Evolutionary conservation across 1,139 yeast species (phyloP), one percentile per base, ranked within the genome.

Genomic region (Magnusiomyces suaveolens): DNA sequence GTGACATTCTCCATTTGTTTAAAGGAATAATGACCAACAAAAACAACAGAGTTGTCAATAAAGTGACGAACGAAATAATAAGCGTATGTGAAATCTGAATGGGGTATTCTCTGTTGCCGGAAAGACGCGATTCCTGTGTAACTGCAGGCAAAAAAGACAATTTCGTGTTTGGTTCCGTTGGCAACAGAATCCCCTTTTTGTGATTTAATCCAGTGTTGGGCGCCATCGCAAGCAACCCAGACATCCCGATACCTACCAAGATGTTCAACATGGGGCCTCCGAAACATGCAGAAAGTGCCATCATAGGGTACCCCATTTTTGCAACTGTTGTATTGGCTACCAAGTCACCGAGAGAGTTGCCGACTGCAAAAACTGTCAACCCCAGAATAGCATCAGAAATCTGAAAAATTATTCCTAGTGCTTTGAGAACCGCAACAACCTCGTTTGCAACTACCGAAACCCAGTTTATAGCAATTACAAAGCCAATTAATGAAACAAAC

Each of bases 211-310:
- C 12, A 29, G 33, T 6, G 12, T 12, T 29, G 12, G 33, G 33
- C 69, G 64, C 54, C 59, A 82, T 71, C 1, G 79, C 69, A 2
- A 84, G 60, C 43, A 87, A 63, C 0, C 92, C 87, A 60, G 85
- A 83, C 6, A 84, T 69, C 1, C 88, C 87, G 26, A 83, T 70
- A 0, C 89, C 89, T 3, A 82, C 67, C 3, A 83, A 66, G 43
- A 83, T 73, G 59, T 82, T 83, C 51, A 83, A 65, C 63, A 90
- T 71, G 0, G 97, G 97, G 0, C 97, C 94, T 0, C 97, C 97
- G 68, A 89, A 87, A 65, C 97, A 90, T 0, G 97, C 97, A 16
- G 95, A 86, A 46, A 92, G 75, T 0, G 97, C 97, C 92, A 90
- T 87, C 58, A 86, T 77, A 0, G 96, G 90, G 73, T 83, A 84